These are phyloP conservation scores for Laguncularia racemosa DNA, from an alignment of 345 rosid genomes.

Conservation along the genomic window DNA sequence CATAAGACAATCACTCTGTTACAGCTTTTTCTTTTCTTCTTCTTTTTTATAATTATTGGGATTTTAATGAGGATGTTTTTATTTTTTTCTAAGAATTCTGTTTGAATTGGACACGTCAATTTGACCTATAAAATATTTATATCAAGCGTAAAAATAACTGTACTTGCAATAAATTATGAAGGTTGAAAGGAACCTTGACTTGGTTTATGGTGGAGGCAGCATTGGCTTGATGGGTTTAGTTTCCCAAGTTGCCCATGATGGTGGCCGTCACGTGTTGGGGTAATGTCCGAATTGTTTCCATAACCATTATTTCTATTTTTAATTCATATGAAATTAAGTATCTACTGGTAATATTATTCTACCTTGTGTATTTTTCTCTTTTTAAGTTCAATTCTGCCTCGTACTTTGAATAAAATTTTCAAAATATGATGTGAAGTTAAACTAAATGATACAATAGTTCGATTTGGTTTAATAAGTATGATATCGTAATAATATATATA, in stretches of 20 bases:
- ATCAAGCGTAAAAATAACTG: too few relatives aligned
- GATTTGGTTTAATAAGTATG: too few relatives aligned
- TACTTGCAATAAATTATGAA: conserved; percentile 10
- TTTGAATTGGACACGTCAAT: conserved; percentile 14
- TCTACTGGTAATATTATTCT: not conserved
- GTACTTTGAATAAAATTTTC: too few relatives aligned
- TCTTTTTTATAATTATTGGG: too few relatives aligned
- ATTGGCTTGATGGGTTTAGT: conserved; percentile 66
- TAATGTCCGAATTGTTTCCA: conserved; percentile 8
- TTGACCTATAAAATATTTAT: not conserved
- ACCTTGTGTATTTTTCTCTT: too few relatives aligned
- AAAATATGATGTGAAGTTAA: too few relatives aligned
- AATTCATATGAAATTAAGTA: not conserved
- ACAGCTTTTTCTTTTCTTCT: too few relatives aligned
- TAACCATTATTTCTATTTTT: not conserved
- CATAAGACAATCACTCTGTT: too few relatives aligned
- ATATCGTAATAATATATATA: too few relatives aligned
- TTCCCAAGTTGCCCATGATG: conserved; percentile 58
- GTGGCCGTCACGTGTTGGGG: conserved; percentile 83
- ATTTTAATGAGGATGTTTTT: too few relatives aligned
- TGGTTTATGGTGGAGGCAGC: conserved; percentile 82
- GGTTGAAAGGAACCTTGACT: conserved; percentile 68
- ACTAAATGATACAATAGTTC: too few relatives aligned
- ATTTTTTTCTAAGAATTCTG: not conserved
- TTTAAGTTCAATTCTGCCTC: too few relatives aligned